Evolutionary conservation across 441 rosid species (phyloP).

Genomic region (Jatropha multifida): DNA sequence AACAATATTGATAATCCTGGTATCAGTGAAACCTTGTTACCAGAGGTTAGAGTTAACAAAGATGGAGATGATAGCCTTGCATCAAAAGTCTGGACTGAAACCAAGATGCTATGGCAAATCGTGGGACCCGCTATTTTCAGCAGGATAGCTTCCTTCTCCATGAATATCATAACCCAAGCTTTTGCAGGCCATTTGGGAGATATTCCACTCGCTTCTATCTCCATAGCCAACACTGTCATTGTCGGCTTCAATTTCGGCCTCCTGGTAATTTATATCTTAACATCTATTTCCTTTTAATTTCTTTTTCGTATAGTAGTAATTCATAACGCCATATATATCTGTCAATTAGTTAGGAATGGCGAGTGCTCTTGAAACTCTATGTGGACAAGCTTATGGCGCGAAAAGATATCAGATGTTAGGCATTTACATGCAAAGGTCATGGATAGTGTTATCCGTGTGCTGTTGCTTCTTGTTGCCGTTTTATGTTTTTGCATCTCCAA

Average conservation of each 20-base stretch:
- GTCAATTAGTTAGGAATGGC: slow-evolving; percentile 69
- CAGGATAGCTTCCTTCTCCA: slow-evolving; percentile 53
- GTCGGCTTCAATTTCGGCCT: slow-evolving; percentile 84
- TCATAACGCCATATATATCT: neutral
- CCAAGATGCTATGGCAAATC: slow-evolving; percentile 69
- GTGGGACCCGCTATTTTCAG: slow-evolving; percentile 75
- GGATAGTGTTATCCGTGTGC: slow-evolving; percentile 60
- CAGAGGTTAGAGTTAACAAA: neutral
- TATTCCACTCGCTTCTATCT: slow-evolving; percentile 71
- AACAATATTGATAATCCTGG: slow-evolving; percentile 2
- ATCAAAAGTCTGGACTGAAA: slow-evolving; percentile 55
- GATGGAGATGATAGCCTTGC: slow-evolving; percentile 8
- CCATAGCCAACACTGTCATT: slow-evolving; percentile 74
- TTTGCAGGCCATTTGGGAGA: slow-evolving; percentile 87
- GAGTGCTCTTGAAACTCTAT: slow-evolving; percentile 79
- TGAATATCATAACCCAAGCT: slow-evolving; percentile 69
- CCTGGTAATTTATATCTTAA: slow-evolving; percentile 38
- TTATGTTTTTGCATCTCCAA: slow-evolving; percentile 61
- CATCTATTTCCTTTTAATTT: neutral
- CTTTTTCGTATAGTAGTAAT: too few relatives aligned
- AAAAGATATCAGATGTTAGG: slow-evolving; percentile 63
- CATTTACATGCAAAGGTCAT: slow-evolving; percentile 74
- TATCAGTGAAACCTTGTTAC: slow-evolving; percentile 9
- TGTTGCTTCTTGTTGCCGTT: slow-evolving; percentile 59
- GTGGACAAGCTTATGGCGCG: slow-evolving; percentile 89